A percentile compares a stretch with the other conserved stretches of the same genome.
Conservation (phyloP, 2,329 filamentous ascomycete species). For the Alternaria gaisen region DNA sequence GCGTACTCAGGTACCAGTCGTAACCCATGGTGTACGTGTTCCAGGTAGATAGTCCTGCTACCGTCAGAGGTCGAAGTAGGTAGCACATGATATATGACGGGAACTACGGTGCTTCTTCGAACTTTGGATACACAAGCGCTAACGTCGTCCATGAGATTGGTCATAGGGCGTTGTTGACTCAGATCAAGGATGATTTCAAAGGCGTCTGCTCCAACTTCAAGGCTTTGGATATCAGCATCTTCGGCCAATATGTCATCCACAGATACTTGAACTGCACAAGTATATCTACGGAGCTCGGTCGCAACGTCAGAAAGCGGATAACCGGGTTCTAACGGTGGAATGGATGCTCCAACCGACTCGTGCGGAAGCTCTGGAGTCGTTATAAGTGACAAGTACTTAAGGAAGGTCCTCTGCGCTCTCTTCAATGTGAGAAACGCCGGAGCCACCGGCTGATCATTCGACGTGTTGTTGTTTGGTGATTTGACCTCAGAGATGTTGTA, state of each 20-base stretch:
- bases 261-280: conserved; percentile 71
- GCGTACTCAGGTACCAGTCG: conserved; percentile 68
- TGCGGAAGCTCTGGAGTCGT: conserved; percentile 59
- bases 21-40: conserved; percentile 67
- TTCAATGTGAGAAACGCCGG: conserved; percentile 74
- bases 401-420: conserved; percentile 72
- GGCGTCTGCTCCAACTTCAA: conserved; percentile 73
- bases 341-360: conserved; percentile 23
- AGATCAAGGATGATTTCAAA: conserved; percentile 68
- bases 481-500: conserved; percentile 73
- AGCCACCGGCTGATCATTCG: conserved; percentile 43
- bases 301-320: conserved; percentile 71
- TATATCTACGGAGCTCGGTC: conserved; percentile 69
- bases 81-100: conserved; percentile 54
- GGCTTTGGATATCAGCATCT: conserved; percentile 68
- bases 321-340: conserved; percentile 69
- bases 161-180: conserved; percentile 21
- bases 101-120: conserved; percentile 67
- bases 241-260: conserved; percentile 65
- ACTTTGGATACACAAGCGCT: conserved; percentile 68
- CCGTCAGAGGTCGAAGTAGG: conserved; percentile 37
- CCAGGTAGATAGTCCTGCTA: conserved; percentile 58
- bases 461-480: conserved; percentile 21
- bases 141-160: conserved; percentile 54
- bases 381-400: conserved; percentile 72